phyloP scores from a whole-genome alignment of 163 green algal species.

The Scenedesmus sp. region DNA sequence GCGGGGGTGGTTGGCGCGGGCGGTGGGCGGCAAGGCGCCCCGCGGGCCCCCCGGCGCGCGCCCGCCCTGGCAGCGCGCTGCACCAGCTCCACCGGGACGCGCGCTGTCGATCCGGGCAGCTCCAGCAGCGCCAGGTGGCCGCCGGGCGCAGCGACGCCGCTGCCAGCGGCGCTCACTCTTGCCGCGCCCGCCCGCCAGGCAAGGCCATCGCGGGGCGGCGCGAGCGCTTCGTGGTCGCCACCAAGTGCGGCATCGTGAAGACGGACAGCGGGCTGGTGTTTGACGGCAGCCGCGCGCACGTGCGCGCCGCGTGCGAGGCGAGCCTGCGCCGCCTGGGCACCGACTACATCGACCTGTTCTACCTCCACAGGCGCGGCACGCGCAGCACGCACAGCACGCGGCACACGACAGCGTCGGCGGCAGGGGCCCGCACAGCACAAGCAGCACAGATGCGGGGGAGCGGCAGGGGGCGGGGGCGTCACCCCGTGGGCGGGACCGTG shows the following conservation, averaged over 20 bases:
- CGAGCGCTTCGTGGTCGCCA: slow-evolving; percentile 43
- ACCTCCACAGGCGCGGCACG: slow-evolving; percentile 67
- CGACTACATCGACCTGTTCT: slow-evolving; percentile 88
- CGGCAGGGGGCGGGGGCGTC: not conserved
- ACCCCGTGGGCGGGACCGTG: not conserved
- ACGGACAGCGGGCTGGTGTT: slow-evolving; percentile 22
- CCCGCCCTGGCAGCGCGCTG: not conserved
- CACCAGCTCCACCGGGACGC: no score
- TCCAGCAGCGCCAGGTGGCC: not conserved
- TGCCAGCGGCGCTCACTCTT: not conserved
- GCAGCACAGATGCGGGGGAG: not conserved
- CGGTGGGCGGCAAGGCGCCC: no score
- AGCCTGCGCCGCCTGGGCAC: slow-evolving; percentile 83
- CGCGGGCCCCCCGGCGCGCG: not conserved
- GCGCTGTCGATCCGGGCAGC: no score
- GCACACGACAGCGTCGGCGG: no score
- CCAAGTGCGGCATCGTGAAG: slow-evolving; percentile 50
- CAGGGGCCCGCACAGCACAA: not conserved
- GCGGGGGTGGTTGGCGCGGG: not conserved
- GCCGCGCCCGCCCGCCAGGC: slow-evolving; percentile 1
- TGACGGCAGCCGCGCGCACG: slow-evolving; percentile 40
- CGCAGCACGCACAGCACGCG: no score
- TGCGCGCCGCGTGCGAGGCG: slow-evolving; percentile 55
- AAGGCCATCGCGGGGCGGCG: slow-evolving; percentile 40
- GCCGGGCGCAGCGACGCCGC: not conserved